These are phyloP conservation scores for Ceratocystis destructans DNA, from an alignment of 2,329 filamentous ascomycete species.

Conservation along the genomic window DNA sequence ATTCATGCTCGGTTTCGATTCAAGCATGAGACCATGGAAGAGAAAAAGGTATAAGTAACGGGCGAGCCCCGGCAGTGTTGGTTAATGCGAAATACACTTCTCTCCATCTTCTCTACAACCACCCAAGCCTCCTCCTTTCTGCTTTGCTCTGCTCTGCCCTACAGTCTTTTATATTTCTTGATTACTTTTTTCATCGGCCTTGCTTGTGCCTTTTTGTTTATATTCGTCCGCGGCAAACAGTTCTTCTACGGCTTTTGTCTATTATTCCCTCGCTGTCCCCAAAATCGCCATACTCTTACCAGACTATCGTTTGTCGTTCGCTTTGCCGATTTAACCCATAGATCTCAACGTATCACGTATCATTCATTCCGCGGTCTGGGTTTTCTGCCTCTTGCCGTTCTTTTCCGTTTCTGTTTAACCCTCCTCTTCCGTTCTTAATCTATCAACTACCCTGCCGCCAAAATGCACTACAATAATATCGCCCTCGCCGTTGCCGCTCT, in stretches of 20 bases:
- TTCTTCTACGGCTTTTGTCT: neutral
- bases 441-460: neutral
- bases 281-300: neutral
- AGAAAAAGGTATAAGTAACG: neutral
- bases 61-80: neutral
- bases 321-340: neutral
- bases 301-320: neutral
- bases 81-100: neutral
- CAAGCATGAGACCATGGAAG: neutral
- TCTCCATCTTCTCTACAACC: neutral
- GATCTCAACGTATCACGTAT: too few species aligned
- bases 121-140: neutral
- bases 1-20: neutral
- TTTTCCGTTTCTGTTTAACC: neutral
- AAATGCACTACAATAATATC: slow-evolving; percentile 32
- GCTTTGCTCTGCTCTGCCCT: neutral
- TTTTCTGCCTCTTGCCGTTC: slow-evolving; percentile 2
- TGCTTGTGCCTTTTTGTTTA: neutral
- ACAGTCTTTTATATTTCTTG: neutral
- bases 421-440: neutral
- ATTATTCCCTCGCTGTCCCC: neutral
- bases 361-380: neutral
- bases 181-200: neutral
- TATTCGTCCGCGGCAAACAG: neutral
- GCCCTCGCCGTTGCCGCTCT: slow-evolving; percentile 30